phyloP scores from a whole-genome alignment of 2,329 filamentous ascomycete genomes.

The Trichoderma breve region DNA sequence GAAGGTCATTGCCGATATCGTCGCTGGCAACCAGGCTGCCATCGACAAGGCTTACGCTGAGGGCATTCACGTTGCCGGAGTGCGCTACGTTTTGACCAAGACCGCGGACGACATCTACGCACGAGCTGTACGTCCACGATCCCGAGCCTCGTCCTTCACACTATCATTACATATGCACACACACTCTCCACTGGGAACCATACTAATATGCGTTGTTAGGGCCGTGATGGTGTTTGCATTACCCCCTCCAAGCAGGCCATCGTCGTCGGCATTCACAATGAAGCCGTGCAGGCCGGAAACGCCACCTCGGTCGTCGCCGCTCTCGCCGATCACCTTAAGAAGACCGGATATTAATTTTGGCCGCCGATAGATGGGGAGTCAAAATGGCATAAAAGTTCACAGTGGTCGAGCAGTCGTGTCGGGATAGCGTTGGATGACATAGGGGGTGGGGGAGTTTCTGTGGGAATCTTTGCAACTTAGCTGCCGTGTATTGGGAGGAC shows the following conservation, averaged over 20 bases:
- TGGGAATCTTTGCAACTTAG: slow-evolving; percentile 20
- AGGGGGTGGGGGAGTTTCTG: slow-evolving; percentile 6
- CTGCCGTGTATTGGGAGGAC: slow-evolving; percentile 16
- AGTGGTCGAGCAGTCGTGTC: background rate
- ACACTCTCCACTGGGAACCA: background rate
- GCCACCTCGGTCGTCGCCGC: slow-evolving; percentile 76
- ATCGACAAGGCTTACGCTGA: slow-evolving; percentile 66
- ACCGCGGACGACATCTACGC: slow-evolving; percentile 80
- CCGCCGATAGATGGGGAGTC: background rate
- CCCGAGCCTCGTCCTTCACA: background rate
- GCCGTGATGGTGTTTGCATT: slow-evolving; percentile 76
- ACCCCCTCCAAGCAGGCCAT: slow-evolving; percentile 87
- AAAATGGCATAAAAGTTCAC: background rate
- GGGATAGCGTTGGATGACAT: slow-evolving; percentile 16
- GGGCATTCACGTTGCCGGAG: slow-evolving; percentile 72
- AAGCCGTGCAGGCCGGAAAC: slow-evolving; percentile 64
- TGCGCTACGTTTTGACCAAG: slow-evolving; percentile 75
- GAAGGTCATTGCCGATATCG: slow-evolving; percentile 54
- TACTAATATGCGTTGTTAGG: slow-evolving; percentile 40
- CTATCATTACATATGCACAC: background rate
- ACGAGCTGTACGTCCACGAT: slow-evolving; percentile 65
- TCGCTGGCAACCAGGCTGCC: slow-evolving; percentile 45
- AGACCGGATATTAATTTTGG: slow-evolving; percentile 65
- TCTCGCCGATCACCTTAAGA: slow-evolving; percentile 83
- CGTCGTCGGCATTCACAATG: slow-evolving; percentile 82